A percentile compares a stretch with the other conserved stretches of the same genome.
These are phyloP conservation scores for Clonostachys rhizophaga DNA, from an alignment of 2,329 filamentous ascomycete species.

Conservation along the genomic window DNA sequence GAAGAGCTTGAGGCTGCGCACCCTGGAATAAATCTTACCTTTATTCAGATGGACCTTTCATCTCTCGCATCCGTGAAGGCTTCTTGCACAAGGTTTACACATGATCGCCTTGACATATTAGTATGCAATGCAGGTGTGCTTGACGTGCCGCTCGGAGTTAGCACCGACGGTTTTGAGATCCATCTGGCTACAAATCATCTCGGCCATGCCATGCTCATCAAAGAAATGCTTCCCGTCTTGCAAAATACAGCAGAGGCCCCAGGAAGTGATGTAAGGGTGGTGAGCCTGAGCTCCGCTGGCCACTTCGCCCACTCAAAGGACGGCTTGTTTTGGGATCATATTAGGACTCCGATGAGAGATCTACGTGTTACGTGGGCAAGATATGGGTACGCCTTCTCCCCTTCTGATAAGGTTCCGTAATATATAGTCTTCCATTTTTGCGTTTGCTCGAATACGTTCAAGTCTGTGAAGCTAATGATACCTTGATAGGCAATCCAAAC, in stretches of 20 bases:
- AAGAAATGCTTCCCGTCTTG: constrained; percentile 24
- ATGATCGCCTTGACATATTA: constrained; percentile 31
- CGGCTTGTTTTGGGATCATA: constrained; percentile 18
- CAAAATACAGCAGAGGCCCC: constrained; percentile 14
- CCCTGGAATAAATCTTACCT: background rate
- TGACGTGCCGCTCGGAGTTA: constrained; percentile 23
- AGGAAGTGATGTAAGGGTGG: constrained; percentile 14
- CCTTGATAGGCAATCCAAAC: too few species aligned
- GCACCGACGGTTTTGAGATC: constrained; percentile 40
- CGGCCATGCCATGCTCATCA: constrained; percentile 38
- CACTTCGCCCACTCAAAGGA: constrained; percentile 15
- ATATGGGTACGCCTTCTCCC: too few species aligned
- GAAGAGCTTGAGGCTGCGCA: background rate
- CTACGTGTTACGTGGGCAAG: too few species aligned
- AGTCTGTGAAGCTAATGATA: too few species aligned
- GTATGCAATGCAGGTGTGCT: constrained; percentile 42
- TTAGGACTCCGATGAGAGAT: too few species aligned
- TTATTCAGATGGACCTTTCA: constrained; percentile 30
- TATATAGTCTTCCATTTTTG: too few species aligned
- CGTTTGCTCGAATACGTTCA: too few species aligned
- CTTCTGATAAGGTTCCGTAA: too few species aligned
- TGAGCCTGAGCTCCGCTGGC: constrained; percentile 14
- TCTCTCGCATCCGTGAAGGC: constrained; percentile 34
- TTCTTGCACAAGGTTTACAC: constrained; percentile 10
- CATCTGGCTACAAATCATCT: constrained; percentile 45